Conservation (phyloP, 306 rosid species). For the Vigna unguiculata region DNA sequence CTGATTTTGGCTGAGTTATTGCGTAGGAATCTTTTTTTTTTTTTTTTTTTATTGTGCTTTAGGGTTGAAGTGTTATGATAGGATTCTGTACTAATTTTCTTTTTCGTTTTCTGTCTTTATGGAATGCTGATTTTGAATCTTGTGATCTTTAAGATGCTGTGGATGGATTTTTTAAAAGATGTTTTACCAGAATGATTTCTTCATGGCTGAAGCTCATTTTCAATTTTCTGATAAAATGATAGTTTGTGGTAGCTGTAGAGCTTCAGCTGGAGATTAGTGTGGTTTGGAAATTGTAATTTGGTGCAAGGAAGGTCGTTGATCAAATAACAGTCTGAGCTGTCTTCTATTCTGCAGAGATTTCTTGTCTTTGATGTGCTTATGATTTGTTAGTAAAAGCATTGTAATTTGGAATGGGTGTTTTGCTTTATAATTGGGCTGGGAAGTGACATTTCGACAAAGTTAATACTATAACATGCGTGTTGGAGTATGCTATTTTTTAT, state of each 20-base stretch:
- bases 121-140: constrained; percentile 58
- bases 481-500: constrained; percentile 33
- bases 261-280: constrained; percentile 45
- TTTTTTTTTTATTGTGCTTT: neutral
- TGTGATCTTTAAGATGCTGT: constrained; percentile 57
- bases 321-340: constrained; percentile 36
- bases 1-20: neutral
- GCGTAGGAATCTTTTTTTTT: neutral
- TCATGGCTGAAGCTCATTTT: constrained; percentile 51
- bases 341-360: constrained; percentile 36
- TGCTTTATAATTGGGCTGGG: constrained; percentile 40
- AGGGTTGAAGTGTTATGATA: constrained; percentile 4
- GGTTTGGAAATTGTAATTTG: constrained; percentile 53
- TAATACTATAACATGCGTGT: constrained; percentile 21
- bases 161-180: constrained; percentile 50
- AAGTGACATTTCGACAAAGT: constrained; percentile 32
- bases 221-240: constrained; percentile 52
- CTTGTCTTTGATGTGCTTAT: constrained; percentile 39
- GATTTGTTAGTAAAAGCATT: constrained; percentile 37
- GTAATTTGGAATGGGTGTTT: constrained; percentile 39
- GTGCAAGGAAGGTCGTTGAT: constrained; percentile 47
- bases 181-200: constrained; percentile 58
- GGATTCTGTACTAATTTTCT: constrained; percentile 19
- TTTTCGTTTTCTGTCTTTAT: constrained; percentile 47
- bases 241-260: constrained; percentile 50